phyloP scores from a whole-genome alignment of 1,139 yeast genomes.

The Saccharomycopsis hybrid region DNA sequence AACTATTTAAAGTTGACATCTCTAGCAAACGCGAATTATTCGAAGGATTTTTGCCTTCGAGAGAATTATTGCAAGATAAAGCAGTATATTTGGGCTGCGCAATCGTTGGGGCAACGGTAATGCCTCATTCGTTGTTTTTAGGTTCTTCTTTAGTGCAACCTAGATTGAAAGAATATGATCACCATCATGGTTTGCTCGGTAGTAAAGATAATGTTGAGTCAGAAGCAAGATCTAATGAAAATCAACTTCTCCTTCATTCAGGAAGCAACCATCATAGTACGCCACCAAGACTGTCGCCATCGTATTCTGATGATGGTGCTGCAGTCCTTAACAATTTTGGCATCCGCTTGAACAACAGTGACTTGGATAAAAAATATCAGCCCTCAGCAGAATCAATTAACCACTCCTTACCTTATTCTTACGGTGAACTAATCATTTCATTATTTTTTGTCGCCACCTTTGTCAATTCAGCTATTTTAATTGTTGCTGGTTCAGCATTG shows the following conservation, averaged over 20 bases:
- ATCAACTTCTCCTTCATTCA: constrained; percentile 25
- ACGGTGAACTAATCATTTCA: constrained; percentile 69
- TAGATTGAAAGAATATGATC: constrained; percentile 76
- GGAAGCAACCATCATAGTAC: neutral
- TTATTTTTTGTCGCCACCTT: constrained; percentile 75
- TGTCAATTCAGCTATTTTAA: constrained; percentile 77
- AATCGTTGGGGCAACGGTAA: constrained; percentile 91
- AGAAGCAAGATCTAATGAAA: constrained; percentile 27
- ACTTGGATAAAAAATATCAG: constrained; percentile 36
- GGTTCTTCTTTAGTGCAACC: constrained; percentile 95
- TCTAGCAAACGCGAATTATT: constrained; percentile 50
- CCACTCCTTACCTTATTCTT: constrained; percentile 64
- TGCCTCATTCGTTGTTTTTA: constrained; percentile 91
- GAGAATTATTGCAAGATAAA: constrained; percentile 67
- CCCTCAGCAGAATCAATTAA: constrained; percentile 71
- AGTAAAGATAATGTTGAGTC: constrained; percentile 26
- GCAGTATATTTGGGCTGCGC: constrained; percentile 87
- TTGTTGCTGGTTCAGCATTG: constrained; percentile 80
- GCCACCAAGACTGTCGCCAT: neutral
- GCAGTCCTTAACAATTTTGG: neutral
- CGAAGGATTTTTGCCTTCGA: constrained; percentile 75
- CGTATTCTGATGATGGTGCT: neutral
- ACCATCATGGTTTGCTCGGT: constrained; percentile 42
- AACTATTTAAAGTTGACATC: constrained; percentile 61
- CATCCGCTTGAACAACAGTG: constrained; percentile 21